Evolutionary conservation across 164 flowering plant genomes (phyloP).

Genomic region (Dillenia turbinata): DNA sequence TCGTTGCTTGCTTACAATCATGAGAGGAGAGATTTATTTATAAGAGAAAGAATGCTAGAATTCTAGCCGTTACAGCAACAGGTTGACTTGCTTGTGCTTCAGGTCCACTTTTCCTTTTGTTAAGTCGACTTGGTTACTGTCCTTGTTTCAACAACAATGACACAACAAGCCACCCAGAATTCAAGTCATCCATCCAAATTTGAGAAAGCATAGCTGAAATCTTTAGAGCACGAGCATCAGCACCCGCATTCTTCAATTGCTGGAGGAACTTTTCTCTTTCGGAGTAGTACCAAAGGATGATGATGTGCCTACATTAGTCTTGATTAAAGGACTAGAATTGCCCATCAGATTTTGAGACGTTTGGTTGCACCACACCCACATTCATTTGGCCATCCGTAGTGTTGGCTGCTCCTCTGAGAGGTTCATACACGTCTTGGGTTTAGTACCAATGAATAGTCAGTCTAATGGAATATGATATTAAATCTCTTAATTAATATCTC

Average conservation of each 20-base stretch:
- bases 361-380: conserved; percentile 21
- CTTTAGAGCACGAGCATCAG: conserved; percentile 25
- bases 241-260: conserved; percentile 28
- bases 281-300: conserved; percentile 31
- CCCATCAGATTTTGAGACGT: conserved; percentile 38
- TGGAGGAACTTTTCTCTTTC: conserved; percentile 29
- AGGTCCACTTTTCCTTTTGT: too few species aligned
- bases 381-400: conserved; percentile 44
- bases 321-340: conserved; percentile 35
- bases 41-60: too few species aligned
- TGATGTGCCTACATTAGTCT: conserved; percentile 29
- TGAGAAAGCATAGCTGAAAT: conserved; percentile 41
- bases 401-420: conserved; percentile 63
- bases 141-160: conserved; percentile 21
- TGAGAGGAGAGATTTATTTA: too few species aligned
- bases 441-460: too few species aligned
- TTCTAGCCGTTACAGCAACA: too few species aligned
- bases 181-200: conserved; percentile 62
- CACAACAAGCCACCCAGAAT: conserved; percentile 48
- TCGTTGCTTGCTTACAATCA: too few species aligned
- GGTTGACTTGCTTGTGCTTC: too few species aligned
- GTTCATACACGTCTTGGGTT: conserved; percentile 61
- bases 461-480: too few species aligned
- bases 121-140: too few species aligned
- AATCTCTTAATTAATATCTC: too few species aligned